Evolutionary conservation across 2,329 filamentous ascomycete genomes (phyloP).

Genomic region (Cladobotryum protrusum): DNA sequence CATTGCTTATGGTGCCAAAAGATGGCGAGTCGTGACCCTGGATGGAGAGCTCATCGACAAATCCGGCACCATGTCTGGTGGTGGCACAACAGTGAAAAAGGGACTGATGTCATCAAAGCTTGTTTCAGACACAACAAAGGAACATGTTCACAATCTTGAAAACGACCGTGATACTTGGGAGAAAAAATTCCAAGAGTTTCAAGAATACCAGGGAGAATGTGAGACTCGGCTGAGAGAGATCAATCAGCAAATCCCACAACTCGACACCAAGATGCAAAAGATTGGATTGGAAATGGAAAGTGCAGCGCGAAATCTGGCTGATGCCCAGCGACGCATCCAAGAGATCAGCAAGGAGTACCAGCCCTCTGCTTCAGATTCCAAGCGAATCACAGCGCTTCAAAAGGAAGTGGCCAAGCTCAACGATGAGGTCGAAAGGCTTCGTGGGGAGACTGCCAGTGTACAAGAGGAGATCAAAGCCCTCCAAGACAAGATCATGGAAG

Average conservation of each 20-base stretch:
- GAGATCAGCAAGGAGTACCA: conserved; percentile 78
- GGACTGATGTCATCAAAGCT: conserved; percentile 97
- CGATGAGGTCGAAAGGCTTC: conserved; percentile 73
- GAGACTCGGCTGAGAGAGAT: conserved; percentile 68
- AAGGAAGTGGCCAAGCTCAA: conserved; percentile 71
- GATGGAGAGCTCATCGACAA: conserved; percentile 95
- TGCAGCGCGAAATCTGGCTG: conserved; percentile 72
- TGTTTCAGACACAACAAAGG: conserved; percentile 76
- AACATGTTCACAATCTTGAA: conserved; percentile 84
- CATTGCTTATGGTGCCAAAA: conserved; percentile 86
- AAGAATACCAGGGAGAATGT: conserved; percentile 74
- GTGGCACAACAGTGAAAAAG: conserved; percentile 81
- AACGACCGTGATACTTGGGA: conserved; percentile 80
- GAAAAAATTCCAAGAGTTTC: conserved; percentile 74
- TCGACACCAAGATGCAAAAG: conserved; percentile 91
- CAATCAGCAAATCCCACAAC: conserved; percentile 69
- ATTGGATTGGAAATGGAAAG: conserved; percentile 83
- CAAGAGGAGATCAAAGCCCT: conserved; percentile 89
- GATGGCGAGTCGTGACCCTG: conserved; percentile 95
- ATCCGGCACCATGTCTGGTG: conserved; percentile 97
- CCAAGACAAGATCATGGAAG: conserved; percentile 97
- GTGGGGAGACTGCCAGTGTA: conserved; percentile 77
- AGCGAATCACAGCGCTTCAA: conserved; percentile 63
- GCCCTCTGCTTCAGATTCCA: conserved; percentile 73
- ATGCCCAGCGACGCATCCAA: conserved; percentile 77